A percentile compares a stretch with the other conserved stretches of the same genome.
These are phyloP conservation scores for Pestalotiopsis sp. DNA, from an alignment of 2,329 filamentous ascomycete species.

Conservation along the genomic window DNA sequence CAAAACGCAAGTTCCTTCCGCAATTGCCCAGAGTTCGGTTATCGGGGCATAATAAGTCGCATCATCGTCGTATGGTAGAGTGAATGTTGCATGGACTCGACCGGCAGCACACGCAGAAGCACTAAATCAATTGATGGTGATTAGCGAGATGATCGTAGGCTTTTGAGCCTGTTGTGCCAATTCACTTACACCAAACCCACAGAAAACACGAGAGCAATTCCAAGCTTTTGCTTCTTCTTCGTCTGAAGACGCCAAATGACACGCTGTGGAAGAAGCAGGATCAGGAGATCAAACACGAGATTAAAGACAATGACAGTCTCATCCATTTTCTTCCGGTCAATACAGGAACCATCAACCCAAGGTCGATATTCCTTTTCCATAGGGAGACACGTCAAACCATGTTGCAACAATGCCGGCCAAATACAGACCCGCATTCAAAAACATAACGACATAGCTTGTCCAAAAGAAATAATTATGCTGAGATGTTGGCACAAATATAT, in stretches of 20 bases:
- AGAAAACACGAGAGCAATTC: constrained; percentile 27
- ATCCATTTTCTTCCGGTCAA: constrained; percentile 19
- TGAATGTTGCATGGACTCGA: constrained; percentile 33
- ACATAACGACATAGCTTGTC: constrained; percentile 16
- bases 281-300: constrained; percentile 22
- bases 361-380: neutral
- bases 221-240: constrained; percentile 22
- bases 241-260: constrained; percentile 28
- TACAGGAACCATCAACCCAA: constrained; percentile 13
- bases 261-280: constrained; percentile 27
- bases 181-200: constrained; percentile 3
- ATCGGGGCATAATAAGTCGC: constrained; percentile 37
- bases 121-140: constrained; percentile 22
- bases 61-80: constrained; percentile 29
- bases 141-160: neutral
- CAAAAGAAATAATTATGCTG: constrained; percentile 19
- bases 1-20: constrained; percentile 46
- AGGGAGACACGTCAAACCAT: constrained; percentile 11
- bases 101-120: constrained; percentile 40
- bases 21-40: constrained; percentile 42
- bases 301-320: constrained; percentile 18
- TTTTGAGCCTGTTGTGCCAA: neutral
- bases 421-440: constrained; percentile 17
- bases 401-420: constrained; percentile 13
- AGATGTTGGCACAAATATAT: constrained; percentile 23